Conservation (phyloP, 768 basidiomycete species). For the Mycena metata region DNA sequence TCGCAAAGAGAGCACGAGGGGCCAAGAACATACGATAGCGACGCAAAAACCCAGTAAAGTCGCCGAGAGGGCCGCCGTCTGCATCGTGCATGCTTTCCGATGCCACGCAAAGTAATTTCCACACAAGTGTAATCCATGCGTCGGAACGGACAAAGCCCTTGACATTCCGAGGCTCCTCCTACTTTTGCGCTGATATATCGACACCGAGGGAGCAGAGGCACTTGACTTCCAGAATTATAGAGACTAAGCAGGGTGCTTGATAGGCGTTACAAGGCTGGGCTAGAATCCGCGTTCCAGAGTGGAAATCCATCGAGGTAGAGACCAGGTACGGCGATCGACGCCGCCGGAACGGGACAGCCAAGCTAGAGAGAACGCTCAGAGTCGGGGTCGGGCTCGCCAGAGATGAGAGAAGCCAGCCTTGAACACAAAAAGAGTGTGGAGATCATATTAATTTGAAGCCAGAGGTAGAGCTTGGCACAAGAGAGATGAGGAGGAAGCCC, state of each 20-base stretch:
- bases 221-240: conserved; percentile 25
- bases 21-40: conserved; percentile 20
- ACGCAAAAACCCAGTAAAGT: conserved; percentile 8
- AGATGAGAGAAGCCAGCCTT: conserved; percentile 18
- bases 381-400: conserved; percentile 11
- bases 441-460: conserved; percentile 26
- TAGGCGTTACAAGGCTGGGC: conserved; percentile 24
- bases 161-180: conserved; percentile 24
- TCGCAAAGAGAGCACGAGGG: conserved; percentile 33
- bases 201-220: neutral
- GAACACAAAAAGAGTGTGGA: conserved; percentile 23
- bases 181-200: conserved; percentile 34
- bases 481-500: neutral
- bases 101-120: conserved; percentile 1
- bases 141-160: neutral
- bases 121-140: conserved; percentile 22
- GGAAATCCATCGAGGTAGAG: neutral
- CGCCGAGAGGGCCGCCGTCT: conserved; percentile 13
- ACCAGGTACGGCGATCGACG: conserved; percentile 20
- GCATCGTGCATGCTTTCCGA: conserved; percentile 24
- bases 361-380: conserved; percentile 16
- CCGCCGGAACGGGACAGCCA: conserved; percentile 30
- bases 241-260: conserved; percentile 17
- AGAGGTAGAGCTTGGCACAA: conserved; percentile 28
- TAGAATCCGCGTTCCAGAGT: conserved; percentile 1